Evolutionary conservation across 2,329 filamentous ascomycete species (phyloP), one percentile per base, ranked within the genome.

Genomic region (Aureobasidium sp.): DNA sequence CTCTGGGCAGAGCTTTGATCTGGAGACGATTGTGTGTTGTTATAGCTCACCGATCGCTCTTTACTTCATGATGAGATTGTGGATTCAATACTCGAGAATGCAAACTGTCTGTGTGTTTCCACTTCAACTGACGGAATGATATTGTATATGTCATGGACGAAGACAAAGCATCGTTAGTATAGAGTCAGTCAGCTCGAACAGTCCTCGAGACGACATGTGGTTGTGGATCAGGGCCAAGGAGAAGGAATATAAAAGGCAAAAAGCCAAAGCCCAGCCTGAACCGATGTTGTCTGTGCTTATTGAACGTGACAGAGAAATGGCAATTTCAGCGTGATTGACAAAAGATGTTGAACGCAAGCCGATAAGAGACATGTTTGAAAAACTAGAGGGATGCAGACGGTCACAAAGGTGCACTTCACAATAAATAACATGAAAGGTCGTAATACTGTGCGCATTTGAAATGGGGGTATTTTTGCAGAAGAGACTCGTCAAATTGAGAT

Each of bases 401-500:
- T 50, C 47, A 50, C 47, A 11, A 19, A n/a, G 22, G n/a, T 29
- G 35, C 31, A 35, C 12, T 35, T 60, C 57, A 61, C 47, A 53
- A 53, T 15, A 15, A 61, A n/a, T 24, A 61, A 50, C 24, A 39
- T 59, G 19, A 44, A 40, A 33, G 35, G 35, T 60, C 47, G 40
- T 61, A 61, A 53, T 44, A 45, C 47, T 44, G 19, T 61, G 59
- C 59, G 59, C 59, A 61, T 61, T 31, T 53, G 17, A 47, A 47
- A 40, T 27, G 15, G 42, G 60, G 60, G 60, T 61, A 61, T 61
- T 56, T 53, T 53, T 47, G 49, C 24, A 61, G 42, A 54, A 54
- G 48, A 56, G 49, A 61, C 60, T 61, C 60, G 60, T 61, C 60
- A 56, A 61, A 58, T 61, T 61, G 49, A 40, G 17, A 56, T 61